Base-by-base conservation (phyloP, 2,329 filamentous ascomycete genomes). In the Fusarium anthophilum region DNA sequence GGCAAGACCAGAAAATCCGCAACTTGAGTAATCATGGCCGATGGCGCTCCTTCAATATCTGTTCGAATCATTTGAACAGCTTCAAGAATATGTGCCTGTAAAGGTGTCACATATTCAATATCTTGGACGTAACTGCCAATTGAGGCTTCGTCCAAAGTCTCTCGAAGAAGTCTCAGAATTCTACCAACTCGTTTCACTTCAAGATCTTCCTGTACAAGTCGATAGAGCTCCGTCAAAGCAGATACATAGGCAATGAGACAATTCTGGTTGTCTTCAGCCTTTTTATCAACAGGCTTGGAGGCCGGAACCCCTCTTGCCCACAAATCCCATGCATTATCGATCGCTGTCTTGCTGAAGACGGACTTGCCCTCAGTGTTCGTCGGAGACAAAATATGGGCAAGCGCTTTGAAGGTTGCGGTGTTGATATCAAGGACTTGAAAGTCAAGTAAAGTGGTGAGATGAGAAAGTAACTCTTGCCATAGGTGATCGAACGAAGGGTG, bases 241-340 rank as follows among this genome's bases (percentile, higher is more conserved):
- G 91, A 88, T 3, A 96, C 89, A 83, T 98, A 98, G n/a, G 95
- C 93, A 37, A 94, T 84, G n/a, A 96, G 88, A 17, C 94, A 95
- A 64, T 92, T 91, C 79, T 98, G 94, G 74, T 96, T 97, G 70
- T 93, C 89, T 6, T 83, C 83, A 2, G 85, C 82, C 56, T 86
- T 86, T 35, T 67, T 67, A 17, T 71, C 75, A 17, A 58, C 67
- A 18, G 73, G 76, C 38, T 83, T 83, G 3, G 85, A 82, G 7
- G 86, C 82, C 0, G 92, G 91, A n/a, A 93, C 86, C 4, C 89
- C 89, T 44, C 89, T 86, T 22, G 89, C 89, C 93, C 93, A 95
- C 9, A 95, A 81, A 37, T 86, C 83, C 93, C 93, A 95, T 5
- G 89, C 90, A 38, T 88, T 83, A 56, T 90, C 86, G 57, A 93